A percentile compares a stretch with the other conserved stretches of the same genome.
phyloP scores from a whole-genome alignment of 192 early-diverging fungal genomes.

The Funneliformis mosseae region DNA sequence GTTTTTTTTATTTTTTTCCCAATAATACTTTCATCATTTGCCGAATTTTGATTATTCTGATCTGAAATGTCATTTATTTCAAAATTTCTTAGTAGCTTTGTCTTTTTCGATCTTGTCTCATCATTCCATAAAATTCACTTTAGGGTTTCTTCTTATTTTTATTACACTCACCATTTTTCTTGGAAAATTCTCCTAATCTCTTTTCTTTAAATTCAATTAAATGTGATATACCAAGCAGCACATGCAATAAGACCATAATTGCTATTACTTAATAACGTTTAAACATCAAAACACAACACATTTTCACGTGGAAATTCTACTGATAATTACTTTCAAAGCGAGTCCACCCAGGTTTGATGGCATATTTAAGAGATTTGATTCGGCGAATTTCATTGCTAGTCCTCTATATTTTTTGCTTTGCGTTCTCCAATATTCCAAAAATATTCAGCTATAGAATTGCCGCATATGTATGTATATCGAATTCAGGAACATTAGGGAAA shows the following conservation, averaged over 20 bases:
- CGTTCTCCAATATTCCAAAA: conserved; percentile 73
- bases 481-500: conserved; percentile 37
- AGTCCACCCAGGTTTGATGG: conserved; percentile 75
- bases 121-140: too few relatives aligned
- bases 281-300: conserved; percentile 85
- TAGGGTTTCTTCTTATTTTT: too few relatives aligned
- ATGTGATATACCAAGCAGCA: conserved; percentile 86
- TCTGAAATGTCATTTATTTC: too few relatives aligned
- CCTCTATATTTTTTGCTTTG: conserved; percentile 61
- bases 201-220: conserved; percentile 39
- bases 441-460: conserved; percentile 71
- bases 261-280: conserved; percentile 69
- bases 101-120: too few relatives aligned
- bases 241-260: conserved; percentile 81
- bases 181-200: too few relatives aligned
- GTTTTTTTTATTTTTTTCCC: too few relatives aligned
- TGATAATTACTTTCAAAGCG: conserved; percentile 60
- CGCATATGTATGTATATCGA: conserved; percentile 29
- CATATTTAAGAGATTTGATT: conserved; percentile 35
- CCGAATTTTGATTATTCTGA: too few relatives aligned
- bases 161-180: too few relatives aligned
- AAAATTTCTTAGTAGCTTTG: too few relatives aligned
- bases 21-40: too few relatives aligned
- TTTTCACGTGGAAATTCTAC: conserved; percentile 64
- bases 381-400: conserved; percentile 56